Conservation (phyloP, 768 basidiomycete species). For the Lactarius sanguifluus region DNA sequence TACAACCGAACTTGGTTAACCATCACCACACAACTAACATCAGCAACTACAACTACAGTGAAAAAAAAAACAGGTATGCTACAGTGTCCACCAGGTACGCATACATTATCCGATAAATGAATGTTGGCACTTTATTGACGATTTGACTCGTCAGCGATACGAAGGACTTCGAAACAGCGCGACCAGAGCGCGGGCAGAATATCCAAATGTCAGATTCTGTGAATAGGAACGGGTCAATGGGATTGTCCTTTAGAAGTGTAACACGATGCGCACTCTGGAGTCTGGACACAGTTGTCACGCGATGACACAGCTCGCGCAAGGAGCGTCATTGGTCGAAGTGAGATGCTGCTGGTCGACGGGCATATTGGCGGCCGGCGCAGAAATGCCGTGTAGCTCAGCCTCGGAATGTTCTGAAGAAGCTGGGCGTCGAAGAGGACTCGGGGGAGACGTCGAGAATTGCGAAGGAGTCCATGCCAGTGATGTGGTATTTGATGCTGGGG, state of each 20-base stretch:
- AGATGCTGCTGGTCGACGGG: background rate
- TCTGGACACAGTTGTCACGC: slow-evolving; percentile 7
- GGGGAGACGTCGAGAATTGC: background rate
- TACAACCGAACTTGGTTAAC: too few relatives aligned
- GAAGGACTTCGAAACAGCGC: too few relatives aligned
- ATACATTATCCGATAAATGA: background rate
- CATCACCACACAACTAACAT: too few relatives aligned
- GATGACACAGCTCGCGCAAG: slow-evolving; percentile 2
- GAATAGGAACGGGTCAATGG: too few relatives aligned
- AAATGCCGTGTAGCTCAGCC: background rate
- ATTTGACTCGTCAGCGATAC: background rate
- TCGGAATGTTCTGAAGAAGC: background rate
- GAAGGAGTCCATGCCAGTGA: slow-evolving; percentile 9
- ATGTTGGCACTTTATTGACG: background rate
- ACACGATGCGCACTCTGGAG: background rate
- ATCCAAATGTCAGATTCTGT: too few relatives aligned
- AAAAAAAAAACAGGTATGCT: background rate
- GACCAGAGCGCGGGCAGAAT: too few relatives aligned
- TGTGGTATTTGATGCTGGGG: too few relatives aligned
- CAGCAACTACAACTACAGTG: too few relatives aligned
- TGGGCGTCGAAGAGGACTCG: background rate
- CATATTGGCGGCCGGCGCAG: background rate
- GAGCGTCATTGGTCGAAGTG: background rate
- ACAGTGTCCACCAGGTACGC: background rate
- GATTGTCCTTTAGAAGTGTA: too few relatives aligned